phyloP scores from a whole-genome alignment of 2,329 filamentous ascomycete genomes.

The Cladophialophora bantiana region DNA sequence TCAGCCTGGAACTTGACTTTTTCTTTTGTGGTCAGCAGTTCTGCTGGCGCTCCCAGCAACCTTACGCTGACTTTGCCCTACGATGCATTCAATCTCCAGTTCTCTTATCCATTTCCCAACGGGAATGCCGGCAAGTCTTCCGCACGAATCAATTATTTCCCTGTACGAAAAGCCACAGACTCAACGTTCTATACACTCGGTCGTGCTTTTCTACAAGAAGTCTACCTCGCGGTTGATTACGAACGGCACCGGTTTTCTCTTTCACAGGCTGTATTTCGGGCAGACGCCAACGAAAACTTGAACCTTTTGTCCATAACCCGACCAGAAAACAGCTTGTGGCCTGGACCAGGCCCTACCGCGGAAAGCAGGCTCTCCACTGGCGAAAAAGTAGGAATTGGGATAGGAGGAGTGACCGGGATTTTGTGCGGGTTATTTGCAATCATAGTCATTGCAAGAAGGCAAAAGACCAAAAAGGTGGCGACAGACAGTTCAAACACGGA shows the following conservation, averaged over 20 bases:
- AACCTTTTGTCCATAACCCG: constrained; percentile 39
- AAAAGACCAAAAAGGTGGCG: constrained; percentile 19
- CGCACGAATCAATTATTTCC: constrained; percentile 47
- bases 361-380: constrained; percentile 40
- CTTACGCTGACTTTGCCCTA: constrained; percentile 49
- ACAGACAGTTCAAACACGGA: constrained; percentile 7
- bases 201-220: constrained; percentile 52
- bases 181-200: constrained; percentile 48
- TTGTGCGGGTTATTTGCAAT: constrained; percentile 32
- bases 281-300: constrained; percentile 62
- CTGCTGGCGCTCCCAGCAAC: constrained; percentile 39
- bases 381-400: constrained; percentile 42
- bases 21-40: constrained; percentile 47
- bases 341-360: constrained; percentile 30
- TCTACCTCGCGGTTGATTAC: constrained; percentile 49
- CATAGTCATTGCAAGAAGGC: constrained; percentile 35
- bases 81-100: constrained; percentile 49
- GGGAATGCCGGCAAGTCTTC: constrained; percentile 39
- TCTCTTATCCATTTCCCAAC: constrained; percentile 47
- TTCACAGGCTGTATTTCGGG: constrained; percentile 44
- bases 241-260: constrained; percentile 48
- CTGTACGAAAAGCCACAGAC: constrained; percentile 47
- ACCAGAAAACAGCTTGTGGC: constrained; percentile 36
- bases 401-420: constrained; percentile 38
- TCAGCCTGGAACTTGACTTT: constrained; percentile 44